These are phyloP conservation scores for Solanum acaule DNA, from an alignment of 257 asterid species.

Conservation along the genomic window DNA sequence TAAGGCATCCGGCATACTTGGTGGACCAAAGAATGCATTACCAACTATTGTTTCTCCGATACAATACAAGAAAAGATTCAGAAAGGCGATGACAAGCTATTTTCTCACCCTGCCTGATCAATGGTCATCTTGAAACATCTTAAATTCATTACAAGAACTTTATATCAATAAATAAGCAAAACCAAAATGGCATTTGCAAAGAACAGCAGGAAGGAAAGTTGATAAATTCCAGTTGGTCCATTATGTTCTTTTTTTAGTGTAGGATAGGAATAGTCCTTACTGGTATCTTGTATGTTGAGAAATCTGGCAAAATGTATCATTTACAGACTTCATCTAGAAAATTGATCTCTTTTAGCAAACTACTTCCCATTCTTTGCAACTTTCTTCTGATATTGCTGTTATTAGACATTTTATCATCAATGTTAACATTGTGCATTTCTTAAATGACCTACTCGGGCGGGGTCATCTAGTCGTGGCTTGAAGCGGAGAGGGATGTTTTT, in stretches of 20 bases:
- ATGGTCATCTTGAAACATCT: slow-evolving; percentile 41
- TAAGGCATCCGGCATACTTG: slow-evolving; percentile 88
- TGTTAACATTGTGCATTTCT: not conserved
- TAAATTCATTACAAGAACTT: not conserved
- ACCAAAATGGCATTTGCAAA: slow-evolving; percentile 1
- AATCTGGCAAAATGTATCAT: not conserved
- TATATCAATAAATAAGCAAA: slow-evolving; percentile 1
- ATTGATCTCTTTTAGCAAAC: not conserved
- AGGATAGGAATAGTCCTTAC: not conserved
- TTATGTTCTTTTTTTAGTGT: not conserved
- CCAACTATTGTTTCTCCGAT: slow-evolving; percentile 86
- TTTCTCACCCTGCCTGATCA: slow-evolving; percentile 92
- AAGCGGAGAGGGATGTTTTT: no score
- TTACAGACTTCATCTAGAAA: not conserved
- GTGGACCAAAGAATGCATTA: slow-evolving; percentile 83
- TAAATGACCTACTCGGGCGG: no score
- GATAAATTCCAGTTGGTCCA: not conserved
- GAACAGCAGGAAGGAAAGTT: not conserved
- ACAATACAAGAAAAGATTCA: slow-evolving; percentile 93
- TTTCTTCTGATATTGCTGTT: not conserved
- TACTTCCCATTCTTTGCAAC: not conserved
- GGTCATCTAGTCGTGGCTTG: no score
- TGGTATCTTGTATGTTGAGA: not conserved
- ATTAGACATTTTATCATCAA: not conserved
- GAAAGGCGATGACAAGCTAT: slow-evolving; percentile 89